phyloP scores from a whole-genome alignment of 2,329 filamentous ascomycete species.

The Cercospora janseana region DNA sequence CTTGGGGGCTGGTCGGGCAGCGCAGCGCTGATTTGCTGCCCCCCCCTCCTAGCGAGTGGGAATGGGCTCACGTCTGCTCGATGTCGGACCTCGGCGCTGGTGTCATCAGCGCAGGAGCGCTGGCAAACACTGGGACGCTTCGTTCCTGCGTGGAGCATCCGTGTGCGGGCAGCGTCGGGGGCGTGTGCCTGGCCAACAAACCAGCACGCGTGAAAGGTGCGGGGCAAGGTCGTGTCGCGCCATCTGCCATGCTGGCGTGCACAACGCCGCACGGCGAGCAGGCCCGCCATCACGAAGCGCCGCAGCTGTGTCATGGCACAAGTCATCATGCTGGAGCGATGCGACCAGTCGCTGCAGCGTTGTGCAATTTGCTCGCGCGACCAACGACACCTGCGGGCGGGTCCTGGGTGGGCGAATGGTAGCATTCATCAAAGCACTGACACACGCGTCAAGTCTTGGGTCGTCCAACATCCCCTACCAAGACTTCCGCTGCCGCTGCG shows the following conservation, averaged over 20 bases:
- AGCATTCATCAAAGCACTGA: conserved; percentile 11
- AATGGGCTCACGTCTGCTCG: background rate
- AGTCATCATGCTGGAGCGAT: background rate
- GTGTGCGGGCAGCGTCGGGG: background rate
- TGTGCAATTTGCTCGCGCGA: background rate
- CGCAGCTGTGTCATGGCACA: background rate
- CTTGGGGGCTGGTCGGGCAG: background rate
- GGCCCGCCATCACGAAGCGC: background rate
- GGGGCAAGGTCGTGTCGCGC: too few species aligned
- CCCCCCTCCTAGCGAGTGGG: too few species aligned
- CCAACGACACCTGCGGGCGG: background rate
- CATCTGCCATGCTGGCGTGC: too few species aligned
- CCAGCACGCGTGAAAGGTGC: background rate
- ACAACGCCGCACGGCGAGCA: too few species aligned
- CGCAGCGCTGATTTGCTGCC: conserved; percentile 1
- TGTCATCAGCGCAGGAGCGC: background rate
- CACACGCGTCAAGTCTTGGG: background rate
- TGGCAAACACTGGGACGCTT: background rate
- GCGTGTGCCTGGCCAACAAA: background rate
- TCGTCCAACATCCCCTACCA: conserved; percentile 1
- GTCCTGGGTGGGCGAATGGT: background rate
- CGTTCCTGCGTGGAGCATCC: conserved; percentile 4
- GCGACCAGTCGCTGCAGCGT: conserved; percentile 10
- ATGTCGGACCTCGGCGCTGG: conserved; percentile 6
- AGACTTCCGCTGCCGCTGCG: background rate